Percentiles rank a stretch among this genome's conserved stretches.
Evolutionary conservation across 192 early-diverging fungal species (phyloP).

Genomic region (Coemansia sp.): DNA sequence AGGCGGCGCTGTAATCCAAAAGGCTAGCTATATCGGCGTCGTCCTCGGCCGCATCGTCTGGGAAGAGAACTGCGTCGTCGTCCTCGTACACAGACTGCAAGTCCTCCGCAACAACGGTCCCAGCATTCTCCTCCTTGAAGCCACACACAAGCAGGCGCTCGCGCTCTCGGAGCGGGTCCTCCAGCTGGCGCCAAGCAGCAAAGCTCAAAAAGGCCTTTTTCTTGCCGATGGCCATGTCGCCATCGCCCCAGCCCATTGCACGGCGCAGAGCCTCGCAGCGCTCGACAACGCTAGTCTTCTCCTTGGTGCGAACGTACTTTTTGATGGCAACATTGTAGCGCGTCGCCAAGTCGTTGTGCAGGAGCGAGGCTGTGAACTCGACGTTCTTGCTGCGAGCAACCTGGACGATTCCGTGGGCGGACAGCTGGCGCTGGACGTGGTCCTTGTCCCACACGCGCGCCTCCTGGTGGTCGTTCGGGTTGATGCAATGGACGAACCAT

Average conservation of each 20-base stretch:
- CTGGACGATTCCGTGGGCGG: conserved; percentile 68
- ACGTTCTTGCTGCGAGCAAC: conserved; percentile 67
- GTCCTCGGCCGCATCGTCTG: conserved; percentile 38
- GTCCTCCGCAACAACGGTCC: conserved; percentile 37
- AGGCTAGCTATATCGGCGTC: conserved; percentile 51
- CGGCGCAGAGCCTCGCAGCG: conserved; percentile 57
- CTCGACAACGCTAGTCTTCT: conserved; percentile 50
- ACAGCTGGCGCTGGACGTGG: conserved; percentile 73
- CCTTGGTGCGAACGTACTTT: conserved; percentile 59
- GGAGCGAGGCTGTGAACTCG: conserved; percentile 74
- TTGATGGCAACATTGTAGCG: conserved; percentile 68
- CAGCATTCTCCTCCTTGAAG: conserved; percentile 37
- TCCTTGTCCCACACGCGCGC: conserved; percentile 68
- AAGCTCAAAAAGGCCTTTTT: conserved; percentile 78
- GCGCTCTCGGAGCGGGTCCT: conserved; percentile 74
- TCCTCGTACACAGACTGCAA: conserved; percentile 57
- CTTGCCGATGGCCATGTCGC: conserved; percentile 65
- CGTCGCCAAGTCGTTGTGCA: conserved; percentile 79
- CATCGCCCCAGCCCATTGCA: conserved; percentile 65
- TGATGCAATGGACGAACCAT: conserved; percentile 81
- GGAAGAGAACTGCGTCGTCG: conserved; percentile 49
- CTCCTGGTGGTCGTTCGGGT: conserved; percentile 66
- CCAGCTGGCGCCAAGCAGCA: conserved; percentile 80
- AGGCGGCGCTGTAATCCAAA: conserved; percentile 47
- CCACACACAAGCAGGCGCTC: conserved; percentile 63